Conservation (phyloP, 768 basidiomycete species). For the Russula lepida region DNA sequence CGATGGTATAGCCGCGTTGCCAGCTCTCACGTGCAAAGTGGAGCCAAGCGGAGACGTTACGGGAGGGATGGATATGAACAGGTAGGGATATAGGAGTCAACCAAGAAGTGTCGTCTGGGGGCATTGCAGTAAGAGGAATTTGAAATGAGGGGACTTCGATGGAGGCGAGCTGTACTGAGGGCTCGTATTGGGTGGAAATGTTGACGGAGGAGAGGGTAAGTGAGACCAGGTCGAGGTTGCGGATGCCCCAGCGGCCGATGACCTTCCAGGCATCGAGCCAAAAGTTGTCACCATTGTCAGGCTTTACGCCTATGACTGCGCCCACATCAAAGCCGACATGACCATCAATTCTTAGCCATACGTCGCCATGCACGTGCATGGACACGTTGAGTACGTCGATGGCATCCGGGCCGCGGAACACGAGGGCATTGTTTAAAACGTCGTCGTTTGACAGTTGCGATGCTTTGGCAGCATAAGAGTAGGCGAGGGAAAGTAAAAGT, state of each 20-base stretch:
- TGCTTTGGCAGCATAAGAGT: constrained; percentile 55
- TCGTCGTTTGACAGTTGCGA: constrained; percentile 48
- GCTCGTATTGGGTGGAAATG: constrained; percentile 38
- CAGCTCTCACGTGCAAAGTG: constrained; percentile 15
- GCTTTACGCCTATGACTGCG: constrained; percentile 46
- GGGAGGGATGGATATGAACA: constrained; percentile 11
- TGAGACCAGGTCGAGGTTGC: constrained; percentile 45
- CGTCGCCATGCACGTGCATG: constrained; percentile 40
- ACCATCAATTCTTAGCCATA: constrained; percentile 52
- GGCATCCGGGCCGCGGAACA: constrained; percentile 51
- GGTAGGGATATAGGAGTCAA: constrained; percentile 14
- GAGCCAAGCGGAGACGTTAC: constrained; percentile 14
- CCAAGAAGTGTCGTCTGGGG: constrained; percentile 15
- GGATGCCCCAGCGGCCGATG: constrained; percentile 60
- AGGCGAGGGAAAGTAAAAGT: constrained; percentile 45
- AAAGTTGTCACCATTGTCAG: constrained; percentile 36
- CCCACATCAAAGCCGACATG: constrained; percentile 64
- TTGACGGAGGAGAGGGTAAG: constrained; percentile 45
- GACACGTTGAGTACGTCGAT: constrained; percentile 59
- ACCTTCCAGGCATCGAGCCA: constrained; percentile 50
- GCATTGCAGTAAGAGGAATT: constrained; percentile 32
- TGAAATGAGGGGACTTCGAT: constrained; percentile 44
- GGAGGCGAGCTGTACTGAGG: constrained; percentile 36
- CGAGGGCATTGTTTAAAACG: constrained; percentile 45
- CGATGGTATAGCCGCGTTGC: constrained; percentile 4